Evolutionary conservation across 306 rosid species (phyloP).

Genomic region (Dalbergia cochinchinensis): DNA sequence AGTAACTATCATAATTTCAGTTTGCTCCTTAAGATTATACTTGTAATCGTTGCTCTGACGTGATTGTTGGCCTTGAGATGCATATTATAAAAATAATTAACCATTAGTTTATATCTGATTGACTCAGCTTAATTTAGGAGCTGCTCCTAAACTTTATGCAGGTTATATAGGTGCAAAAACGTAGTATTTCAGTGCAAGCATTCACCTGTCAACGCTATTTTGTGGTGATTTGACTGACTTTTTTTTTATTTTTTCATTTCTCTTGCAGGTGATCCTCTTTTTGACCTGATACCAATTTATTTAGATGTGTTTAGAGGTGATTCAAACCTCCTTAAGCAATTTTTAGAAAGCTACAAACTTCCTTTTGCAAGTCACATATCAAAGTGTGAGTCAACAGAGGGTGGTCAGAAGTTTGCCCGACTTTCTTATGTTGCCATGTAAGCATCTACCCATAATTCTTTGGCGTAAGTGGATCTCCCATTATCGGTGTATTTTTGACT

Average conservation of each 20-base stretch:
- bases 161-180: slow-evolving; percentile 7
- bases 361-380: slow-evolving; percentile 61
- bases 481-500: not conserved
- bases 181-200: slow-evolving; percentile 11
- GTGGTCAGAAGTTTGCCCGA: slow-evolving; percentile 61
- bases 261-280: slow-evolving; percentile 83
- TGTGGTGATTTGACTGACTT: slow-evolving; percentile 35
- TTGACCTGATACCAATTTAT: slow-evolving; percentile 86
- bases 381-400: slow-evolving; percentile 52
- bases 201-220: slow-evolving; percentile 14
- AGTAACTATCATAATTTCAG: slow-evolving; percentile 25
- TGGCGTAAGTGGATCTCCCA: slow-evolving; percentile 1
- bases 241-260: slow-evolving; percentile 3
- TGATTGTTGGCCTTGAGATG: slow-evolving; percentile 35
- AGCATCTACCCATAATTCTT: slow-evolving; percentile 52
- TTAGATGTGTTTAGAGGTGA: slow-evolving; percentile 94
- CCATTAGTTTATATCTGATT: slow-evolving; percentile 11
- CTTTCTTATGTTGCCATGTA: slow-evolving; percentile 92
- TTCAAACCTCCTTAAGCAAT: slow-evolving; percentile 60
- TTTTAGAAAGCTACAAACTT: slow-evolving; percentile 87
- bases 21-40: slow-evolving; percentile 17
- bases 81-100: slow-evolving; percentile 13
- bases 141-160: slow-evolving; percentile 1
- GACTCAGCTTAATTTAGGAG: not conserved
- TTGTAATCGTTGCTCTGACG: slow-evolving; percentile 23